These are phyloP conservation scores for Westerdykella aurantiaca DNA, from an alignment of 2,329 filamentous ascomycete species.

Conservation along the genomic window DNA sequence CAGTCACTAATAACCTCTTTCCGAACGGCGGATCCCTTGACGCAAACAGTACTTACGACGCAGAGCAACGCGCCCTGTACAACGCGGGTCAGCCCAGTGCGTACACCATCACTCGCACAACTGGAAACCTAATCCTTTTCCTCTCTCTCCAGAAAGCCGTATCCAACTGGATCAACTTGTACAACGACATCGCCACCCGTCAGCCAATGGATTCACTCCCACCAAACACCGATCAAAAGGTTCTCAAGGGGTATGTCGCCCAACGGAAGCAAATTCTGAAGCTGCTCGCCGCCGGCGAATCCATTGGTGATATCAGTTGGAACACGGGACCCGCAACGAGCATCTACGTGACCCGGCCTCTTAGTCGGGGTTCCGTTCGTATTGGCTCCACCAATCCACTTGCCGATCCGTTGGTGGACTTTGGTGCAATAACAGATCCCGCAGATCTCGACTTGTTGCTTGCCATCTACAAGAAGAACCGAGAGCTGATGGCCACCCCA, in stretches of 20 bases:
- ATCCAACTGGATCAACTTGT: constrained; percentile 6
- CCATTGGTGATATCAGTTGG: constrained; percentile 23
- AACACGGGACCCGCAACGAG: constrained; percentile 16
- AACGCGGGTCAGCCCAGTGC: constrained; percentile 19
- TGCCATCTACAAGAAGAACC: constrained; percentile 29
- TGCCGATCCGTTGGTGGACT: constrained; percentile 23
- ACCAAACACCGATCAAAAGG: constrained; percentile 8
- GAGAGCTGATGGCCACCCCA: constrained; percentile 24
- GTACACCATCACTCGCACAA: constrained; percentile 19
- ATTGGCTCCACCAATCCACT: constrained; percentile 25
- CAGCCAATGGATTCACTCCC: constrained; percentile 1
- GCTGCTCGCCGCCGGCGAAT: constrained; percentile 8
- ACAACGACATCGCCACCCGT: not conserved
- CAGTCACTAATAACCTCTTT: constrained; percentile 11
- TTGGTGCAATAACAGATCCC: constrained; percentile 22
- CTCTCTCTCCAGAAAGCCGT: constrained; percentile 11
- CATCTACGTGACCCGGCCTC: constrained; percentile 28
- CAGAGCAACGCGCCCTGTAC: constrained; percentile 25
- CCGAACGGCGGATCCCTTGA: constrained; percentile 15
- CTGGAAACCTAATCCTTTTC: constrained; percentile 11
- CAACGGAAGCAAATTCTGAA: constrained; percentile 19
- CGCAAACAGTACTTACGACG: constrained; percentile 21
- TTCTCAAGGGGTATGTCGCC: constrained; percentile 22
- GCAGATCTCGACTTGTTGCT: constrained; percentile 28
- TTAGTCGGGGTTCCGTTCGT: constrained; percentile 31